Conservation (phyloP, 1,284 basidiomycete genomes). For the Moniliophthora roreri region DNA sequence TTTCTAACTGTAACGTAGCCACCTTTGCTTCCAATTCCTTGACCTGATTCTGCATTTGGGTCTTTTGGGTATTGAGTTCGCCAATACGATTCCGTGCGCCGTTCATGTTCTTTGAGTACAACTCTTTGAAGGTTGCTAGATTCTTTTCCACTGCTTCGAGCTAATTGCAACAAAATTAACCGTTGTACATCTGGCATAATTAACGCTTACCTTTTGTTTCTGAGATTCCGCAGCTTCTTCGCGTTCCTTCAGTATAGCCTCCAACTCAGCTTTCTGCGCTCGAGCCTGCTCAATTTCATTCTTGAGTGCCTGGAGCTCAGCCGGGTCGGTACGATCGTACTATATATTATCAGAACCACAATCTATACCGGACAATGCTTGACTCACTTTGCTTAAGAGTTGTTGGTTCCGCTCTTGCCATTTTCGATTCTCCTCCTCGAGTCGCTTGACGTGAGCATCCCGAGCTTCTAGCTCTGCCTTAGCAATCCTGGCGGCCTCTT, state of each 20-base stretch:
- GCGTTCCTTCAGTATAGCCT: slow-evolving; percentile 37
- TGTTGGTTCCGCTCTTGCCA: slow-evolving; percentile 88
- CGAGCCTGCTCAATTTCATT: slow-evolving; percentile 65
- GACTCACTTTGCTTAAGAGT: slow-evolving; percentile 71
- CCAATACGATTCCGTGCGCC: slow-evolving; percentile 34
- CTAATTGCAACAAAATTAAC: slow-evolving; percentile 17
- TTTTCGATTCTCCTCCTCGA: slow-evolving; percentile 78
- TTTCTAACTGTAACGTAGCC: slow-evolving; percentile 36
- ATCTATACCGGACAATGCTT: not conserved
- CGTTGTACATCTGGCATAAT: slow-evolving; percentile 16
- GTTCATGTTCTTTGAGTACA: slow-evolving; percentile 26
- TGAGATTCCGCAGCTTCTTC: slow-evolving; percentile 34
- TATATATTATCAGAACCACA: slow-evolving; percentile 26
- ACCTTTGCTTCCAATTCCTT: slow-evolving; percentile 33
- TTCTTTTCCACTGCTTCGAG: slow-evolving; percentile 32
- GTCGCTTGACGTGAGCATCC: slow-evolving; percentile 65
- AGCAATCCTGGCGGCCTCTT: slow-evolving; percentile 67
- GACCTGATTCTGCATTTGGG: slow-evolving; percentile 33
- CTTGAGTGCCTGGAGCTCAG: slow-evolving; percentile 82
- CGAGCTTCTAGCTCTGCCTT: slow-evolving; percentile 77
- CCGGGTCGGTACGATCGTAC: slow-evolving; percentile 89
- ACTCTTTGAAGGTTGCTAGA: slow-evolving; percentile 35
- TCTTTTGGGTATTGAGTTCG: slow-evolving; percentile 32
- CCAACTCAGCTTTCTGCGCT: slow-evolving; percentile 38
- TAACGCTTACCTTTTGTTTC: slow-evolving; percentile 15